These are phyloP conservation scores for Sorghum bicolor DNA, from an alignment of 176 grass and related monocot genomes.

Conservation along the genomic window DNA sequence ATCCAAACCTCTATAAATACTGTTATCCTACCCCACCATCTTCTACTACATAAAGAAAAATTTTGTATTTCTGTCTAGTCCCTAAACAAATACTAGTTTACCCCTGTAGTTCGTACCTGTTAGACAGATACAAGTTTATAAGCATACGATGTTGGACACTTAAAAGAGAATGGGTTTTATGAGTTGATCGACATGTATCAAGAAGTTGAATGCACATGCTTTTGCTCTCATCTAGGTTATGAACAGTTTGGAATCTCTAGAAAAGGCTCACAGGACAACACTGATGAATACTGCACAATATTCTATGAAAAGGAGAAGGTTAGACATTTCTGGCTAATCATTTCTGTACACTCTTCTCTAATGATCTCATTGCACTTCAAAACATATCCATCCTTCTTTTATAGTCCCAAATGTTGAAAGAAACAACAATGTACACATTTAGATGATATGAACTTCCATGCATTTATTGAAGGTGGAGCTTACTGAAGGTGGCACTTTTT, in stretches of 20 bases:
- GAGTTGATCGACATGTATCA: neutral
- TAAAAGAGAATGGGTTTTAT: neutral
- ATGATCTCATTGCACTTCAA: neutral
- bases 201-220: slow-evolving; percentile 9
- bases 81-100: neutral
- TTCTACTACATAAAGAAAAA: neutral
- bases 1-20: neutral
- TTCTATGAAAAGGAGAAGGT: slow-evolving; percentile 99
- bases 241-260: slow-evolving; percentile 99
- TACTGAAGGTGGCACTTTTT: slow-evolving; percentile 98
- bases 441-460: slow-evolving; percentile 25
- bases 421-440: slow-evolving; percentile 28
- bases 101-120: neutral
- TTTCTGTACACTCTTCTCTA: neutral
- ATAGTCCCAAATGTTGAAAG: slow-evolving; percentile 8
- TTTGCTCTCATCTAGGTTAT: slow-evolving; percentile 55
- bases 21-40: neutral
- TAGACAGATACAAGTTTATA: neutral
- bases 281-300: slow-evolving; percentile 95
- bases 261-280: slow-evolving; percentile 88
- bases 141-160: neutral
- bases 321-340: neutral
- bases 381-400: slow-evolving; percentile 4
- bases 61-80: neutral
- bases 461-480: slow-evolving; percentile 85